Percentiles rank a stretch among this genome's conserved stretches.
Conservation (phyloP, 805 yeast genomes). For the Maudiozyma turicensis region DNA sequence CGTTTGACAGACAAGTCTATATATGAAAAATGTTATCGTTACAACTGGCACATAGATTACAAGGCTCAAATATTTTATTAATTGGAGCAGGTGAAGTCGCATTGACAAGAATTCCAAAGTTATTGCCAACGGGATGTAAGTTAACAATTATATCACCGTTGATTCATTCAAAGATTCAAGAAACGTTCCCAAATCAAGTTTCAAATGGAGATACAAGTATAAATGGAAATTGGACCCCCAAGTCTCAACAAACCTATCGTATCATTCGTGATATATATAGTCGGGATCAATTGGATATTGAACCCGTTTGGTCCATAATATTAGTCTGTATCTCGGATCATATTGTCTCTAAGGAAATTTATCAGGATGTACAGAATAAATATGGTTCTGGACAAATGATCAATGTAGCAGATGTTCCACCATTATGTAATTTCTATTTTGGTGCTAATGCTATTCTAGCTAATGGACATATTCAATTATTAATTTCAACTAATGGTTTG, state of each 20-base stretch:
- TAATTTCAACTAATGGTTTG: slow-evolving; percentile 27
- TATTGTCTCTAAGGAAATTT: slow-evolving; percentile 15
- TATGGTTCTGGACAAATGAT: slow-evolving; percentile 24
- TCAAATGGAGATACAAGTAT: neutral
- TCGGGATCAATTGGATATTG: slow-evolving; percentile 11
- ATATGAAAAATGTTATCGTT: slow-evolving; percentile 12
- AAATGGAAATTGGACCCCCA: slow-evolving; percentile 11
- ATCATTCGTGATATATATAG: slow-evolving; percentile 10
- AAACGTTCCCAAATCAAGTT: slow-evolving; percentile 1
- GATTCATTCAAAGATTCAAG: slow-evolving; percentile 10
- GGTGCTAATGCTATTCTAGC: slow-evolving; percentile 23
- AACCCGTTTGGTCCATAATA: slow-evolving; percentile 21
- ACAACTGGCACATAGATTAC: slow-evolving; percentile 24
- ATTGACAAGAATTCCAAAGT: slow-evolving; percentile 23
- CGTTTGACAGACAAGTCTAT: neutral
- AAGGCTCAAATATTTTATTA: slow-evolving; percentile 18
- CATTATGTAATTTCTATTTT: slow-evolving; percentile 28
- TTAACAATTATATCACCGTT: slow-evolving; percentile 24
- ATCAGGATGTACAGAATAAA: slow-evolving; percentile 12
- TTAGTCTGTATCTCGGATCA: slow-evolving; percentile 25
- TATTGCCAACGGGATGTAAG: slow-evolving; percentile 26
- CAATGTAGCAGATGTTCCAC: slow-evolving; percentile 31
- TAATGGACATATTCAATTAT: slow-evolving; percentile 10
- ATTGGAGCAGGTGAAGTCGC: slow-evolving; percentile 31
- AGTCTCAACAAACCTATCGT: slow-evolving; percentile 8